These are phyloP conservation scores for Sporothrix schenckii DNA, from an alignment of 2,329 filamentous ascomycete genomes.

Conservation along the genomic window DNA sequence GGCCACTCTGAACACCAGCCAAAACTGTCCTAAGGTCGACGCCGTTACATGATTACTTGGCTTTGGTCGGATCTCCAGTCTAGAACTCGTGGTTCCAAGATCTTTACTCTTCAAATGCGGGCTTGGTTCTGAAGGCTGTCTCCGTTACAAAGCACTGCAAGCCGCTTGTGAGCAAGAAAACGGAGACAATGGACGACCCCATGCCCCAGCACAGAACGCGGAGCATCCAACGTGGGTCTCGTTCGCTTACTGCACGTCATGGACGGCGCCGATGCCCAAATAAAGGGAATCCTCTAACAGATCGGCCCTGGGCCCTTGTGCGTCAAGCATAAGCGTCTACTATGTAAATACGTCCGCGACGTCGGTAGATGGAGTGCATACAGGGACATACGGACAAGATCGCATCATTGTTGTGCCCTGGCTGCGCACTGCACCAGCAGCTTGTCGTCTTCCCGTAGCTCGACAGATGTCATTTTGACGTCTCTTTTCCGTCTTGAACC, in stretches of 20 bases:
- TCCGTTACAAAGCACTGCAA: conserved; percentile 8
- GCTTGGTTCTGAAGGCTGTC: neutral
- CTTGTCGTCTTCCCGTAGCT: neutral
- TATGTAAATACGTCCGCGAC: too few relatives aligned
- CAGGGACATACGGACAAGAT: neutral
- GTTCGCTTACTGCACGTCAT: neutral
- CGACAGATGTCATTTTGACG: neutral
- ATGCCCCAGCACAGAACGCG: neutral
- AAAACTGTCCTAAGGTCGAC: neutral
- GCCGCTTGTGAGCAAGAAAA: neutral
- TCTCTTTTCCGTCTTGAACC: neutral
- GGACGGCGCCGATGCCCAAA: neutral
- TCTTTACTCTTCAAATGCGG: neutral
- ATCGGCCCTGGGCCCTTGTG: neutral
- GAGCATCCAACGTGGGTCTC: neutral
- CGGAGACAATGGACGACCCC: neutral
- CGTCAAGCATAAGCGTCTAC: conserved; percentile 16
- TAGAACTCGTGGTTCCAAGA: conserved; percentile 12
- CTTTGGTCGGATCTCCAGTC: neutral
- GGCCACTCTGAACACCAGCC: neutral
- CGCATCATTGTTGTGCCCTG: neutral
- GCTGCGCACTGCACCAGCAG: neutral
- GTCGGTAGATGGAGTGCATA: too few relatives aligned
- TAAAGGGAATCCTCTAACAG: neutral
- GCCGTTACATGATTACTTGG: neutral